A percentile compares a stretch with the other conserved stretches of the same genome.
These are phyloP conservation scores for Monilinia polystroma DNA, from an alignment of 2,329 filamentous ascomycete genomes.

Conservation along the genomic window DNA sequence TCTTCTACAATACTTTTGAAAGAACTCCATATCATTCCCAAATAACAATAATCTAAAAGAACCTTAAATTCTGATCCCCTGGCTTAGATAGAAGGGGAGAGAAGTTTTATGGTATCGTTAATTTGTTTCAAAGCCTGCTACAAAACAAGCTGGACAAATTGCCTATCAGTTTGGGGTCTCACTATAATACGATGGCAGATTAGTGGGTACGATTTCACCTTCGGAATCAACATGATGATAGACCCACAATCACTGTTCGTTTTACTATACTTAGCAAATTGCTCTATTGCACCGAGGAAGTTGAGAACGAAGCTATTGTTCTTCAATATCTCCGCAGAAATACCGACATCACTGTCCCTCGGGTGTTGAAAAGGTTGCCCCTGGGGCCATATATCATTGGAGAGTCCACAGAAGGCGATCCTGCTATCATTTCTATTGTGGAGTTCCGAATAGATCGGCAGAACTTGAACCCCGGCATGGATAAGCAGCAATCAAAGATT, in stretches of 20 bases:
- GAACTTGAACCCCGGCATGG: slow-evolving; percentile 36
- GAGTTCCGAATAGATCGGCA: slow-evolving; percentile 31
- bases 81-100: background rate
- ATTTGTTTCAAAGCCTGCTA: background rate
- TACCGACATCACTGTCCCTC: slow-evolving; percentile 36
- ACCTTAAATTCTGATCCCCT: background rate
- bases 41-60: background rate
- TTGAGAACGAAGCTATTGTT: slow-evolving; percentile 36
- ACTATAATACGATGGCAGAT: background rate
- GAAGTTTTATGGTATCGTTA: background rate
- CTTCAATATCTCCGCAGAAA: slow-evolving; percentile 30
- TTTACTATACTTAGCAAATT: slow-evolving; percentile 38
- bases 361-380: background rate
- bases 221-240: background rate
- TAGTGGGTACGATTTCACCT: background rate
- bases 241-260: slow-evolving; percentile 8
- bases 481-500: slow-evolving; percentile 22
- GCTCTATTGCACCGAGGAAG: slow-evolving; percentile 37
- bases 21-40: background rate
- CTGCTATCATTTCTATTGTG: slow-evolving; percentile 36
- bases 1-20: background rate
- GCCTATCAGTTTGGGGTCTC: background rate
- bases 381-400: slow-evolving; percentile 43
- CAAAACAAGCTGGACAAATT: background rate
- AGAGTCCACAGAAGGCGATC: slow-evolving; percentile 35